Evolutionary conservation across 202 grass and related monocot genomes (phyloP), one percentile per base, ranked within the genome.

Genomic region (Bolboschoenoplectus hybrid): DNA sequence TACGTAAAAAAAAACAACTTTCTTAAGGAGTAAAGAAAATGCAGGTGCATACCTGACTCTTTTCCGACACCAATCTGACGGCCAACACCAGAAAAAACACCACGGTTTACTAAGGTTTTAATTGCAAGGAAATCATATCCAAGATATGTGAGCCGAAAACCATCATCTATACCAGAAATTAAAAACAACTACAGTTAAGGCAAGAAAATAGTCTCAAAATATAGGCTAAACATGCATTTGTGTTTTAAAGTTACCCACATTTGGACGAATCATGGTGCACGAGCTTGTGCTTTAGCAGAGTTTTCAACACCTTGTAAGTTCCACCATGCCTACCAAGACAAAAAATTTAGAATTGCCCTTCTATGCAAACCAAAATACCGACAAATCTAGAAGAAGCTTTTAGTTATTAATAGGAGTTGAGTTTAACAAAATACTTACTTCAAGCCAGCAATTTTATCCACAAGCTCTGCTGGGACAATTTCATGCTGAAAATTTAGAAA

Each of bases 101-200:
- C 93, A 20, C 93, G 91, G 86, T 96, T 98, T 57, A 98, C 91
- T 78, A 96, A 84, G 9, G 93, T 91, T 86, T 98, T 96, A 36
- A 98, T 98, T 35, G 96, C 96, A 6, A 98, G 96, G 85, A 98
- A 96, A 81, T 96, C 96, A 46, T 98, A 96, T 32, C 90, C 93
- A 86, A 98, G 96, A 85, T 98, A 96, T 16, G 96, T 98, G 56
- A 96, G 91, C 53, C 96, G 89, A 82, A 91, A 98, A 13, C 93
- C 96, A 85, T 96, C 93, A 88, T 98, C 93, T 98, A 84, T 14
- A 85, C 35, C 11, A 43, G 51, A 73, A 85, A 16, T 1, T 46
- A 66, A 87, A 1, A 32, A 67, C n/a, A 81, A 81, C 56, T 53
- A 52, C 85, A 45, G 68, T 73, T 75, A 86, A 52, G 44, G 56